phyloP scores from a whole-genome alignment of 306 rosid genomes.

The cucumber (Cucumis sativus) region DNA sequence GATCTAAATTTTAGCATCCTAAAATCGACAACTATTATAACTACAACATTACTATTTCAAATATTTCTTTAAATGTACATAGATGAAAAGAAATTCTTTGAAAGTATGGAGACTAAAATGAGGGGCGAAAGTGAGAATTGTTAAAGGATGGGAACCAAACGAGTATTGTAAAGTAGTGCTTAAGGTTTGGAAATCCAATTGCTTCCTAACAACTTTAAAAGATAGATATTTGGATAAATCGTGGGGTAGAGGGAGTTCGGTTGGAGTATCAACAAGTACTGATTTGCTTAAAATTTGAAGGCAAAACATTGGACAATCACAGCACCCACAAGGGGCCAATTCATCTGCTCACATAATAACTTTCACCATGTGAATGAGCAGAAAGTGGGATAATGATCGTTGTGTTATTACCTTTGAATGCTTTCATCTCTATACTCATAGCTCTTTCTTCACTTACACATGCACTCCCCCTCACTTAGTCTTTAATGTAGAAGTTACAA shows the following conservation, averaged over 20 bases:
- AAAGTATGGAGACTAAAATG: too few relatives aligned
- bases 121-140: too few relatives aligned
- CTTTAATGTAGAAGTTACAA: background rate
- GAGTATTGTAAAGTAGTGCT: background rate
- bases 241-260: background rate
- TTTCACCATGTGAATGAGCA: background rate
- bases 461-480: too few relatives aligned
- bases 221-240: background rate
- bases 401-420: background rate
- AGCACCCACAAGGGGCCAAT: constrained; percentile 2
- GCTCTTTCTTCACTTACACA: background rate
- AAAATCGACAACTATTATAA: too few relatives aligned
- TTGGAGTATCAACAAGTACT: background rate
- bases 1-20: too few relatives aligned
- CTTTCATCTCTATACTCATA: background rate
- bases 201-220: background rate
- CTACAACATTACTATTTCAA: too few relatives aligned
- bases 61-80: too few relatives aligned
- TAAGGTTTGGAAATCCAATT: background rate
- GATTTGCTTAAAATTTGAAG: constrained; percentile 5
- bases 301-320: background rate
- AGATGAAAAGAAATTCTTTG: too few relatives aligned
- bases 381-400: background rate
- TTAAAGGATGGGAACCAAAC: too few relatives aligned
- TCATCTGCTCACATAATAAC: background rate